Evolutionary conservation across 1,284 basidiomycete species (phyloP), one percentile per base, ranked within the genome.

Genomic region (Xanthoconium separans): DNA sequence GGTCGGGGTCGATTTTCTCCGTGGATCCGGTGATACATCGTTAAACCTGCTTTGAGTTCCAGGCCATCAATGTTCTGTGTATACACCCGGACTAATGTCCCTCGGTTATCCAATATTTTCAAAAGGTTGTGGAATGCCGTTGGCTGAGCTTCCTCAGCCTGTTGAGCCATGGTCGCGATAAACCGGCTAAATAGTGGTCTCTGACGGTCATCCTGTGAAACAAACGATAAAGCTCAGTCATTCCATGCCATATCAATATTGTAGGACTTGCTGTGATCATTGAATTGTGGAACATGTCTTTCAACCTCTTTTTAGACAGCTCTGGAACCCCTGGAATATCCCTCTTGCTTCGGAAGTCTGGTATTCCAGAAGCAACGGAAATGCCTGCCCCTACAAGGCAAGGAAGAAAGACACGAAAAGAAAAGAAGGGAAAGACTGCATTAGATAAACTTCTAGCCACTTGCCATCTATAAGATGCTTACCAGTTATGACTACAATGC

Each of bases 51-150:
- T 34, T 51, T 60, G 4, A 53, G 44, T 40, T 61, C 54, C 0
- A 62, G 41, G 1, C 57, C 41, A 30, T 61, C 52, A 0, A 61
- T 60, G 20, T 61, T 61, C 30, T 61, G 52, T 1, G 52, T 61
- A 29, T 61, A 61, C 30, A 60, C 10, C 6, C 41, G 13, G 0
- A 53, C 30, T 2, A 62, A 53, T 0, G n/a, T 49, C 2, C 50
- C 40, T 8, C 20, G 20, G 27, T 61, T 9, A 1, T 61, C 45
- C 13, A 61, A 16, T 0, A 0, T 9, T 51, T 62, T 61, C 0
- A 61, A 33, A 20, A 61, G 50, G 2, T 51, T 13, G 5, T 61
- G 60, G 6, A 62, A 61, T 16, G 0, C 4, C 0, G 52, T 61
- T 1, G 54, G 60, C 13, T 53, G 10, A 31, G 51, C 46, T 0